Evolutionary conservation across 2,329 filamentous ascomycete genomes (phyloP).

Genomic region (Colletotrichum cordylinicola): DNA sequence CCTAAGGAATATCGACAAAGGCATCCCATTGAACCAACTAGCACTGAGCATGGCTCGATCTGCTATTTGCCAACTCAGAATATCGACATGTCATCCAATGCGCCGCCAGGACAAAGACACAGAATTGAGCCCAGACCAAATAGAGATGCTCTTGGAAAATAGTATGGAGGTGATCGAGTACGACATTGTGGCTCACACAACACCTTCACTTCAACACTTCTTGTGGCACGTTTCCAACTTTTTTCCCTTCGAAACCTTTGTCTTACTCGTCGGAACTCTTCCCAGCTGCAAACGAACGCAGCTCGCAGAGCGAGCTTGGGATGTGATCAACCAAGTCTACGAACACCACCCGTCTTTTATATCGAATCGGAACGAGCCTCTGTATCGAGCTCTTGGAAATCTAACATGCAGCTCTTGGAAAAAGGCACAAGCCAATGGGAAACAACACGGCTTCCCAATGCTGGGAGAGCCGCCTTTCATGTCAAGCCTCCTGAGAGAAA

Average conservation of each 20-base stretch:
- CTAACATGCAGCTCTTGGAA: conserved; percentile 58
- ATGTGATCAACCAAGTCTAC: conserved; percentile 39
- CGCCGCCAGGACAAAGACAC: not conserved
- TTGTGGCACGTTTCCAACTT: conserved; percentile 59
- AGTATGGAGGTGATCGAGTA: conserved; percentile 55
- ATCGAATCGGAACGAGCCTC: not conserved
- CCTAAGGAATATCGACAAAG: not conserved
- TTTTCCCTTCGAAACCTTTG: conserved; percentile 61
- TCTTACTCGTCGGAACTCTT: conserved; percentile 59
- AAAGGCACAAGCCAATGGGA: not conserved
- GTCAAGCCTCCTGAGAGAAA: not conserved
- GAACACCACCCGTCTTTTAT: conserved; percentile 24
- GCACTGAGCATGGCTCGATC: not conserved
- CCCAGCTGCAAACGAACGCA: conserved; percentile 49
- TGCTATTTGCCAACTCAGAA: not conserved
- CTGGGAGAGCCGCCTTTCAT: not conserved
- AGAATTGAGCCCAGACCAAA: conserved; percentile 49
- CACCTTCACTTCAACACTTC: conserved; percentile 50
- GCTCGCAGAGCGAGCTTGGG: conserved; percentile 60
- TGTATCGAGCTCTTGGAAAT: conserved; percentile 43
- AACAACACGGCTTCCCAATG: not conserved
- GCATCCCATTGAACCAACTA: not conserved
- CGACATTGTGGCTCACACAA: conserved; percentile 47
- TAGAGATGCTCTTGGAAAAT: conserved; percentile 60
- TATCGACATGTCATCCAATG: not conserved